A percentile compares a stretch with the other conserved stretches of the same genome.
These are phyloP conservation scores for Corrigiola litoralis DNA, from an alignment of 179 eudicot species.

Conservation along the genomic window DNA sequence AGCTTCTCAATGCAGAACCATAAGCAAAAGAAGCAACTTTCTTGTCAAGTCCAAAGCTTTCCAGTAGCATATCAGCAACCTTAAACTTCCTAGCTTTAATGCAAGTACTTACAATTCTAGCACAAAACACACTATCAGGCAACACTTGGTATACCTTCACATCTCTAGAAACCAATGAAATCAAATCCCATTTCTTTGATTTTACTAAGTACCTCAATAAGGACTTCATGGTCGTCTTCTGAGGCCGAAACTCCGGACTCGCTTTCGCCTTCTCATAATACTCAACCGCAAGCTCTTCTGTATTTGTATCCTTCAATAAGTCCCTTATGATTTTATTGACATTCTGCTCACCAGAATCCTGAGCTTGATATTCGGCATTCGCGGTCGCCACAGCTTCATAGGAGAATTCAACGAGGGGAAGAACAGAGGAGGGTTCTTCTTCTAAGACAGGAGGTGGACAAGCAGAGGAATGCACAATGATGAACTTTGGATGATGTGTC, in stretches of 20 bases:
- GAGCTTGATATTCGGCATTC: constrained; percentile 2
- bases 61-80: constrained; percentile 41
- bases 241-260: constrained; percentile 39
- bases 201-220: constrained; percentile 47
- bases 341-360: constrained; percentile 15
- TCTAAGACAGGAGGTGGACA: constrained; percentile 39
- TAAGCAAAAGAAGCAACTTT: constrained; percentile 34
- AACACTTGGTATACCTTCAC: constrained; percentile 29
- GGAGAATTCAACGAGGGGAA: constrained; percentile 31
- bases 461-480: constrained; percentile 29
- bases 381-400: constrained; percentile 8
- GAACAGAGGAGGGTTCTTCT: constrained; percentile 20
- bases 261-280: constrained; percentile 55
- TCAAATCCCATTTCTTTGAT: constrained; percentile 47
- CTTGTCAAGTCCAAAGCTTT: constrained; percentile 33
- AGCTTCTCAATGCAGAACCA: constrained; percentile 58
- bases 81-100: constrained; percentile 59
- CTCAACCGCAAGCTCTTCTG: constrained; percentile 43
- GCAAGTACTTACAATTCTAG: constrained; percentile 46
- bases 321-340: constrained; percentile 36
- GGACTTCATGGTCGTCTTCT: constrained; percentile 36
- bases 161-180: constrained; percentile 42
- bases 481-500: constrained; percentile 19
- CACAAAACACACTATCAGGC: constrained; percentile 47
- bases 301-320: constrained; percentile 42